These are phyloP conservation scores for Mortierella sp. DNA, from an alignment of 371 early-diverging fungal species.

Conservation along the genomic window DNA sequence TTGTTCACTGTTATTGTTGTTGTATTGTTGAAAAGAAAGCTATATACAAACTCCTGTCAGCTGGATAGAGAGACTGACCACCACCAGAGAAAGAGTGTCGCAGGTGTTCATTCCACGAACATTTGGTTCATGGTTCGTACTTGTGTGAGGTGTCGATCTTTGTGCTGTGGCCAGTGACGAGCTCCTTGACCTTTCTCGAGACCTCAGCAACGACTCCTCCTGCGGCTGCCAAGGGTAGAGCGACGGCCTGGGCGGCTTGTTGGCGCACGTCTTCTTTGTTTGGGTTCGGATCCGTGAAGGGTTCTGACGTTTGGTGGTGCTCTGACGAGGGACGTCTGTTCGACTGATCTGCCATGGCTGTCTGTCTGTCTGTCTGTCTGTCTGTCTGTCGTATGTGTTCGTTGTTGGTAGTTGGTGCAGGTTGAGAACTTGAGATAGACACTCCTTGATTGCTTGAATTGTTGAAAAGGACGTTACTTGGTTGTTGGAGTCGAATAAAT, in stretches of 20 bases:
- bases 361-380: neutral
- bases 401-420: neutral
- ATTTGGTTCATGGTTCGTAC: conserved; percentile 13
- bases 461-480: too few species aligned
- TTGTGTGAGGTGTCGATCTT: conserved; percentile 43
- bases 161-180: conserved; percentile 38
- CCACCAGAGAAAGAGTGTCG: neutral
- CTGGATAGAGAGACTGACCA: neutral
- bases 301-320: conserved; percentile 33
- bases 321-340: conserved; percentile 21
- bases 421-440: too few species aligned
- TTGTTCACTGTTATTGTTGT: neutral
- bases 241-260: conserved; percentile 32
- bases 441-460: too few species aligned
- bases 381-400: neutral
- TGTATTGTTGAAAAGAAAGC: neutral
- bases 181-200: conserved; percentile 36
- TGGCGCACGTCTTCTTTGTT: conserved; percentile 26
- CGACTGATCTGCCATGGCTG: conserved; percentile 12
- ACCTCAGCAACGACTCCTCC: conserved; percentile 49
- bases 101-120: neutral
- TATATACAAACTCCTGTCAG: neutral
- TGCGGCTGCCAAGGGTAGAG: conserved; percentile 46
- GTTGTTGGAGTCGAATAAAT: too few species aligned
- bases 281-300: conserved; percentile 53